A percentile compares a stretch with the other conserved stretches of the same genome.
These are phyloP conservation scores for Obba rivulosa DNA, from an alignment of 768 basidiomycete species.

Conservation along the genomic window DNA sequence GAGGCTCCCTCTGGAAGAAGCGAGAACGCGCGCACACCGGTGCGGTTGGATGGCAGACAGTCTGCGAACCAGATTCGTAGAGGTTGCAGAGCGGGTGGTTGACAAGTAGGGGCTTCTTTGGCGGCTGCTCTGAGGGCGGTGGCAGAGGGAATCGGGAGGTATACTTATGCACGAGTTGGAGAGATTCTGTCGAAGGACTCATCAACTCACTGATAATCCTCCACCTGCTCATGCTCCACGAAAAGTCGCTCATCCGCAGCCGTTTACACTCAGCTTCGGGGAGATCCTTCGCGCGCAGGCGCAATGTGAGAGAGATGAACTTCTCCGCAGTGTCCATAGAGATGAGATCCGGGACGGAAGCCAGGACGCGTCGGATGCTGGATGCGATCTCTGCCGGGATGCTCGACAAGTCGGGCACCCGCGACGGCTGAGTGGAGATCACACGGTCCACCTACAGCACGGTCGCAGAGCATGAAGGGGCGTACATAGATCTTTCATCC, in stretches of 20 bases:
- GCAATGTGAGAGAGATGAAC: conserved; percentile 49
- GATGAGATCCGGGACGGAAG: conserved; percentile 53
- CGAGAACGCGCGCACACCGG: conserved; percentile 38
- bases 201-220: conserved; percentile 55
- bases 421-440: conserved; percentile 7
- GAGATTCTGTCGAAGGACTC: conserved; percentile 29
- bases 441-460: conserved; percentile 29
- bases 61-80: conserved; percentile 39
- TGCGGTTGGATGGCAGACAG: conserved; percentile 13
- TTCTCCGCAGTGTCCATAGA: conserved; percentile 36
- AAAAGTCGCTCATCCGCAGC: conserved; percentile 52
- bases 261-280: conserved; percentile 43
- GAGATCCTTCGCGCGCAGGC: conserved; percentile 54
- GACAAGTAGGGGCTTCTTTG: conserved; percentile 48
- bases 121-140: conserved; percentile 54
- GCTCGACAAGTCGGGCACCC: conserved; percentile 13
- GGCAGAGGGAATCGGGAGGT: conserved; percentile 51
- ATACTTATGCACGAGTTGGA: conserved; percentile 36
- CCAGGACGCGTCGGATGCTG: conserved; percentile 54
- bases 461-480: conserved; percentile 28
- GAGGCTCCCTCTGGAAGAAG: conserved; percentile 43
- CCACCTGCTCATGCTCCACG: conserved; percentile 56
- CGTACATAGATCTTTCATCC: conserved; percentile 24
- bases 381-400: conserved; percentile 53
- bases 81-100: conserved; percentile 47